Evolutionary conservation across 2,329 filamentous ascomycete species (phyloP), one percentile per base, ranked within the genome.

Genomic region (Nemania sp.): DNA sequence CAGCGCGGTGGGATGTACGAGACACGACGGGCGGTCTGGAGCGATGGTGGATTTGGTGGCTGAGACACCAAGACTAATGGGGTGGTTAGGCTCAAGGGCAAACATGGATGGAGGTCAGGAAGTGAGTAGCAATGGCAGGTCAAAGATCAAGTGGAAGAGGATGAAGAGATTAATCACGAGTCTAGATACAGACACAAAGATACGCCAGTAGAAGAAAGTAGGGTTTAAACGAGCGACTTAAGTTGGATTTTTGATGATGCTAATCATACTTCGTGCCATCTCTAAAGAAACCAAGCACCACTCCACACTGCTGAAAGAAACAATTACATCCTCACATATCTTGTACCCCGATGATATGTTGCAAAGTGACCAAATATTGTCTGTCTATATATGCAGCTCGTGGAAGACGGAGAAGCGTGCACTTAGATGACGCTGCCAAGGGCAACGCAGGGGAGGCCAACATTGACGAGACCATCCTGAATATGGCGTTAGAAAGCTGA

Each of bases 381-480:
- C 53, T 46, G 55, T 15, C 53, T 61, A 58, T 59, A 58, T 63
- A 58, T 62, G 60, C 45, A 55, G 37, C 51, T 40, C 53, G 55
- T 49, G 34, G 35, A 37, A 58, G 20, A 55, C 15, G 34, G 55
- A 57, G 54, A 64, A n/a, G 54, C 11, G 37, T 54, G 54, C 67
- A 54, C 67, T 71, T 73, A 73, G 20, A 73, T 52, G 20, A 73
- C 37, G 60, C 71, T 58, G 49, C 65, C 67, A 29, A 73, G 69
- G 49, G 70, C 71, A 39, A 73, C 61, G 65, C 71, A 73, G 39
- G 70, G 71, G 42, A 73, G 68, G 39, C 68, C 69, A 47, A 72
- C 62, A 59, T 73, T 73, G 70, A 73, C 54, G 49, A 73, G 66
- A 49, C 69, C 72, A 2, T 70, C 62, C 67, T 69, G 34, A 11